phyloP scores from a whole-genome alignment of 768 basidiomycete species.

The Russula olivacea region DNA sequence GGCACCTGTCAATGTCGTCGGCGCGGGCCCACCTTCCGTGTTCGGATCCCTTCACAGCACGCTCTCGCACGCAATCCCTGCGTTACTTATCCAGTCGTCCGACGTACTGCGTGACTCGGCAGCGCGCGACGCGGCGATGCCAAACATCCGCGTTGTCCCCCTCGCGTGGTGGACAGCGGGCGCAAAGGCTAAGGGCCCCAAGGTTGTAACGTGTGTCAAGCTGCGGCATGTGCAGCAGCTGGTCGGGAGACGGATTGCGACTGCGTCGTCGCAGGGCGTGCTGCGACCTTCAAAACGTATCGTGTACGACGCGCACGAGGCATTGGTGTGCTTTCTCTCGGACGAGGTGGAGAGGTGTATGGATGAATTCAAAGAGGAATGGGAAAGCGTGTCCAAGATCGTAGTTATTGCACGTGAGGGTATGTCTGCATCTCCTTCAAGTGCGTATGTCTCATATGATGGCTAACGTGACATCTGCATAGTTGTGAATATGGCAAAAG shows the following conservation, averaged over 20 bases:
- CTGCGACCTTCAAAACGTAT: constrained; percentile 84
- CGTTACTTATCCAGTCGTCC: constrained; percentile 73
- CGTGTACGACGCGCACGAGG: constrained; percentile 83
- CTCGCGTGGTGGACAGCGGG: constrained; percentile 78
- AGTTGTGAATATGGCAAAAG: constrained; percentile 83
- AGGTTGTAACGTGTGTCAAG: constrained; percentile 88
- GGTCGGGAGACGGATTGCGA: constrained; percentile 49
- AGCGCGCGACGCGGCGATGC: constrained; percentile 88
- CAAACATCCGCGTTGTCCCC: constrained; percentile 83
- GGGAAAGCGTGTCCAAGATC: constrained; percentile 90
- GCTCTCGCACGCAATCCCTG: constrained; percentile 72
- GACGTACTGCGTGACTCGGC: constrained; percentile 79
- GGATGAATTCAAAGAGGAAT: constrained; percentile 85
- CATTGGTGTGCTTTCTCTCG: constrained; percentile 83
- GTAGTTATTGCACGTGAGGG: constrained; percentile 89
- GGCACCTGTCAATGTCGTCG: not conserved
- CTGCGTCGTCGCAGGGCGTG: constrained; percentile 49
- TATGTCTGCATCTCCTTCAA: constrained; percentile 31
- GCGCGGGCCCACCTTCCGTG: constrained; percentile 35
- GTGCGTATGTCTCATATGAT: not conserved
- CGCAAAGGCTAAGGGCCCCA: constrained; percentile 16
- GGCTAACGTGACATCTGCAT: not conserved
- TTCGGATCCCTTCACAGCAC: constrained; percentile 61
- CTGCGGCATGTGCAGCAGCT: constrained; percentile 87
- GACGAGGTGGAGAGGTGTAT: constrained; percentile 85